phyloP scores from a whole-genome alignment of 2,329 filamentous ascomycete species.

The Fusarium torulosum region DNA sequence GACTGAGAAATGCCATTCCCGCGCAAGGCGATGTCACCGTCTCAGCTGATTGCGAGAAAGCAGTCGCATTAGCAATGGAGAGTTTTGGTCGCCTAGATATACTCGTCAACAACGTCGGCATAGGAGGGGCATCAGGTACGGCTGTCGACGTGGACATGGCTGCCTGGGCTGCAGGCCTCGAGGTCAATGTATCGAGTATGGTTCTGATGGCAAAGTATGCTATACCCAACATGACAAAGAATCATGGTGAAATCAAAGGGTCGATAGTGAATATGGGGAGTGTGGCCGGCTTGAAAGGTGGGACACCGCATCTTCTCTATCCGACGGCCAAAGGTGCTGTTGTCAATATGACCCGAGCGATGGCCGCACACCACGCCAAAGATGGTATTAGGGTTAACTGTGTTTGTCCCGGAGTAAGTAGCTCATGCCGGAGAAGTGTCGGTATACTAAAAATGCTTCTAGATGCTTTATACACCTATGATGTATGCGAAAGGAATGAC shows the following conservation, averaged over 20 bases:
- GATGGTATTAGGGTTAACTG: conserved; percentile 64
- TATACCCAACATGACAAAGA: conserved; percentile 70
- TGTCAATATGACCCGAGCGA: conserved; percentile 64
- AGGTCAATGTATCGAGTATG: conserved; percentile 75
- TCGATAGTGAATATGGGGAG: conserved; percentile 73
- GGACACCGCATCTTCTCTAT: conserved; percentile 60
- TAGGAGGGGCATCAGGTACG: conserved; percentile 69
- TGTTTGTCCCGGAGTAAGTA: conserved; percentile 57
- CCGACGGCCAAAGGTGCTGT: conserved; percentile 63
- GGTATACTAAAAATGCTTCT: background rate
- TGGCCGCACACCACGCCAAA: conserved; percentile 63
- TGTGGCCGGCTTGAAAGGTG: conserved; percentile 67
- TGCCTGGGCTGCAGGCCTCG: conserved; percentile 67
- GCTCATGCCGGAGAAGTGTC: background rate
- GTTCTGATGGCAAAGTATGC: conserved; percentile 72
- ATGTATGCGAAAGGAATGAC: conserved; percentile 57
- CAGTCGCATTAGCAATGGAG: conserved; percentile 57
- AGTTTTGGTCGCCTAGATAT: conserved; percentile 71
- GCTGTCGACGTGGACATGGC: conserved; percentile 71
- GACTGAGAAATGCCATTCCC: conserved; percentile 57
- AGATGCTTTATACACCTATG: conserved; percentile 64
- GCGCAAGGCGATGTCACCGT: conserved; percentile 67
- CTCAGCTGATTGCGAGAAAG: conserved; percentile 62
- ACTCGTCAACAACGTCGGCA: conserved; percentile 74
- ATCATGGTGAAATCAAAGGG: conserved; percentile 61